Base-by-base conservation (phyloP, 176 grass and related monocot genomes). In the Pontederia paniculata region DNA sequence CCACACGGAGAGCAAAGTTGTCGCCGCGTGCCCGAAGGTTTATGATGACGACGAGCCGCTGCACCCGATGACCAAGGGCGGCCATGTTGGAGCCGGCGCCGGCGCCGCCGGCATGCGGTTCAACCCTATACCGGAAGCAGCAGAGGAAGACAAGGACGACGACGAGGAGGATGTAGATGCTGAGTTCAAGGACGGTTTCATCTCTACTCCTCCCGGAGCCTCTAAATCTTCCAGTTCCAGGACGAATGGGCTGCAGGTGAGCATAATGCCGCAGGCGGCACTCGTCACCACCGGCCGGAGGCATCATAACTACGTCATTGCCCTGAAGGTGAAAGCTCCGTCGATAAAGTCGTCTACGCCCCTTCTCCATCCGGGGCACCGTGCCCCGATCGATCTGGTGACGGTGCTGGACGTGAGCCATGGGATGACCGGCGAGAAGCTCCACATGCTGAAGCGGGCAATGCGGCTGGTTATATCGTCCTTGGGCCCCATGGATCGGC, bases 21-120 rank as follows among this genome's bases (percentile, higher is more conserved):
- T 6, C 28, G 5, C 28, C 28, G 28, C 5, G 3, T 37, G 28
- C 1, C 28, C 23, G 9, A 97, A 97, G 80, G 80, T 81, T 1
- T 90, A 97, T 64, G 73, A 97, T 52, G 93, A 97, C 68, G 93
- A 96, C 58, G 90, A 96, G 72, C 76, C 90, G 0, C 79, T 89
- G 16, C 55, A 71, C 20, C 31, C 49, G 9, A 55, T 73, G 21
- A 78, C 70, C 42, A 60, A 63, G 21, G 58, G 48, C 51, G 63
- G 68, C 9, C 69, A 75, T 31, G 72, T 60, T 8, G 78, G 77
- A 3, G 63, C 16, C 12, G 11, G 28, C 28, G 28, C 28, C 7
- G 28, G 28, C 28, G 28, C 28, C 28, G 28, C 28, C 28, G 28
- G 28, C 28, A 37, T 54, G 12, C 31, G 50, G 1, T 96, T 89